phyloP scores from a whole-genome alignment of 169 alveolate genomes.

The Plasmodium billcollinsi region DNA sequence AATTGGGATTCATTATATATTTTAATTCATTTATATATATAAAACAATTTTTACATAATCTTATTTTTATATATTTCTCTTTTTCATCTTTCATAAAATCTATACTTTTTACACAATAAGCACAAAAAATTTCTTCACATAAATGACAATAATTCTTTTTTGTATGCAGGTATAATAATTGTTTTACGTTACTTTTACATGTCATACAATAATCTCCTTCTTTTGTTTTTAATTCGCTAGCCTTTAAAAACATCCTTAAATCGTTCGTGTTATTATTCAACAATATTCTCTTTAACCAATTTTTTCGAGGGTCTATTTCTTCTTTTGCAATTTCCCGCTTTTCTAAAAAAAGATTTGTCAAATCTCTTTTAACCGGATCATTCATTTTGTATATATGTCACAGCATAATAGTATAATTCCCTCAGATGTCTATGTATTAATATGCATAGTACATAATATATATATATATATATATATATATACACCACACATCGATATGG shows the following conservation, averaged over 20 bases:
- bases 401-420: too few species aligned
- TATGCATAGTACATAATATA: not conserved
- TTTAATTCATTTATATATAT: constrained; percentile 70
- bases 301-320: constrained; percentile 58
- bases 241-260: constrained; percentile 56
- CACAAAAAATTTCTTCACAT: constrained; percentile 62
- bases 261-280: constrained; percentile 46
- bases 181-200: constrained; percentile 39
- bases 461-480: not conserved
- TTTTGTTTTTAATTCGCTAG: constrained; percentile 37
- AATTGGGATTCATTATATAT: constrained; percentile 64
- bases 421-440: too few species aligned
- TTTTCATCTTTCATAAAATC: constrained; percentile 62
- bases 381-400: constrained; percentile 14
- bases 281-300: constrained; percentile 71
- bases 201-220: constrained; percentile 41
- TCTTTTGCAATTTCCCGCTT: constrained; percentile 65
- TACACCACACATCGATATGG: not conserved
- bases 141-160: constrained; percentile 50
- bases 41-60: constrained; percentile 57
- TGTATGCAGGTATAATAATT: constrained; percentile 19
- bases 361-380: constrained; percentile 32
- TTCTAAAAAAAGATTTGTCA: constrained; percentile 34
- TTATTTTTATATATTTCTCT: constrained; percentile 62
- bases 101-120: constrained; percentile 43